Evolutionary conservation across 202 grass and related monocot species (phyloP), one percentile per base, ranked within the genome.

Genomic region (Eragrostis tef): DNA sequence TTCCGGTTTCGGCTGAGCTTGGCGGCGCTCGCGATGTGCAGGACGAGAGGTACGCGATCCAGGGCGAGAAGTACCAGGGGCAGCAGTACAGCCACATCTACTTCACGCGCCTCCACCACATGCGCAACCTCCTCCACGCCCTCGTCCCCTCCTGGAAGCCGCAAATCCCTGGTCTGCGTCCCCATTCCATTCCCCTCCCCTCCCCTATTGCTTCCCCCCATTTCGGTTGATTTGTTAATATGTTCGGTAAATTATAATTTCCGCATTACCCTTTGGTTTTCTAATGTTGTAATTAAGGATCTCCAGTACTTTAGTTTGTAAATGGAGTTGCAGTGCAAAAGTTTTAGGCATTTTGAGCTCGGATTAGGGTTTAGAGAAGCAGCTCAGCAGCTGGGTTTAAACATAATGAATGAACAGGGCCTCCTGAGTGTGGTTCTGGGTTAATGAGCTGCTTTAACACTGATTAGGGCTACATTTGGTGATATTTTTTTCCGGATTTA

Each of bases 11-110:
- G 26, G 22, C 54, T 90, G 73, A 82, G 44, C 44, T 9, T 46
- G 71, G 64, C 79, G 24, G 22, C 58, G 22, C 6, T 20, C 60
- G 64, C 54, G 22, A 5, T 17, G 36, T 47, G 64, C 87, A 98
- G 96, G 92, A 98, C 59, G 92, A 91, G 83, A 79, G 92, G 87
- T 98, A 88, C 72, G 91, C 42, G 66, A 88, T 98, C 73, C 96
- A 90, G 31, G 85, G 87, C 43, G 92, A 98, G 92, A 87, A 46
- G 92, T 98, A 98, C 74, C 88, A 89, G 74, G 96, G 92, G 21
- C 96, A 98, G 89, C 92, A 95, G 78, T 98, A 93, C 84, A 95
- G 92, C 83, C 96, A 98, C 24, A 95, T 98, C 83, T 98, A 98
- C 90, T 98, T 84, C 84, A 94, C 86, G 78, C 88, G 96, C 2